Base-by-base conservation (phyloP, 2,329 filamentous ascomycete species). In the Rugonectria rugulosa region DNA sequence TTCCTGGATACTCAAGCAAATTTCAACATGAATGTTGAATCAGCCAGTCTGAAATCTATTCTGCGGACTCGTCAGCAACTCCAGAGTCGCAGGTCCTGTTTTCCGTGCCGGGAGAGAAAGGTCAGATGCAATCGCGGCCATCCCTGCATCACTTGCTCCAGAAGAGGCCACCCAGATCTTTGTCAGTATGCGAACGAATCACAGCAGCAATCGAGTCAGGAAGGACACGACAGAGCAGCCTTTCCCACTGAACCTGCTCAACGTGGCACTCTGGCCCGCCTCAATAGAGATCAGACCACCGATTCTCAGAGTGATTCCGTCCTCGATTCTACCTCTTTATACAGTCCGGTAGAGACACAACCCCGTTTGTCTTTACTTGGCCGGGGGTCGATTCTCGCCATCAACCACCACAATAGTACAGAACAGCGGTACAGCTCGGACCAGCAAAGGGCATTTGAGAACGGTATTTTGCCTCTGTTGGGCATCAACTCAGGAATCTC, bases 401-500 rank as follows among this genome's bases (percentile, higher is more conserved):
- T 65, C 37, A 48, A 57, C 9, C 32, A 50, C 10, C 27, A 38
- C 44, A 42, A 37, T 29, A 42, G 21, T 14, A 19, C 43, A 5
- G 56, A 53, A 5, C 56, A 36, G 6, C 44, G 34, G 17, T 27
- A 48, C 19, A 41, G 53, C 7, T 46, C 53, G 31, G 55, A 58
- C 7, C 60, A 60, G 1, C 45, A 50, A 9, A 27, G 21, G 2
- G 62, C 55, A 0, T 63, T 65, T n/a, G 55, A 65, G 42, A 50
- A 51, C 2, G 63, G 60, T 3, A 49, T 65, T 2, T 32, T 63
- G 9, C 61, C 57, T 2, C 56, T 65, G 0, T 17, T 63, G 1
- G 62, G 62, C 14, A 55, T 53, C n/a, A 49, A 52, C 8, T 29
- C 19, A 17, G 14, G 49, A 6, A 27, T 9, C 24, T 32, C 24